phyloP scores from a whole-genome alignment of 805 yeast species.

The Metschnikowia peoriensis region DNA sequence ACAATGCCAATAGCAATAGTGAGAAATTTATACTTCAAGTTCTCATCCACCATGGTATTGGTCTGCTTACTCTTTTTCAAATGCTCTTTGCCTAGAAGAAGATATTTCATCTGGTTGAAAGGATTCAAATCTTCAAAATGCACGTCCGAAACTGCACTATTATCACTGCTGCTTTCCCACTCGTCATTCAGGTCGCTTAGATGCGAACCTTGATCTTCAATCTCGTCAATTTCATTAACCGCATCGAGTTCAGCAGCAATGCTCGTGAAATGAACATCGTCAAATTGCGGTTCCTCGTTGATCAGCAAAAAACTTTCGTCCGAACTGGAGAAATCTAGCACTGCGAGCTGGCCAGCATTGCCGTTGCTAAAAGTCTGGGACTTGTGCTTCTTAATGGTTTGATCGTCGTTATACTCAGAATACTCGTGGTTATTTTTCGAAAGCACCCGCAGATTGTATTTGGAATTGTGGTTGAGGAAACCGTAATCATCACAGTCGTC shows the following conservation, averaged over 20 bases:
- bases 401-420: constrained; percentile 13
- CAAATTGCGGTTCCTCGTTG: constrained; percentile 13
- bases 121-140: constrained; percentile 27
- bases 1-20: constrained; percentile 43
- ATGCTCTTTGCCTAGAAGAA: constrained; percentile 30
- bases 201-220: not conserved
- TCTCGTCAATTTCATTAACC: constrained; percentile 17
- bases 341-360: constrained; percentile 5
- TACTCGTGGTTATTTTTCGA: constrained; percentile 11
- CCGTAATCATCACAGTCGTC: constrained; percentile 9
- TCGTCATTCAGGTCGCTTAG: constrained; percentile 15
- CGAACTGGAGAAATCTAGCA: constrained; percentile 3
- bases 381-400: constrained; percentile 32
- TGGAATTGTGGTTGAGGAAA: constrained; percentile 13
- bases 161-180: constrained; percentile 16
- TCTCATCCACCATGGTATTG: constrained; percentile 36
- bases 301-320: constrained; percentile 12
- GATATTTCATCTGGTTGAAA: constrained; percentile 34
- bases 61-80: constrained; percentile 17
- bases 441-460: constrained; percentile 13
- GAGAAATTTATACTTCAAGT: constrained; percentile 40
- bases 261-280: constrained; percentile 3
- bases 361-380: constrained; percentile 31
- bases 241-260: constrained; percentile 1
- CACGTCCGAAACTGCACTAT: constrained; percentile 15